Base-by-base conservation (phyloP, 2,329 filamentous ascomycete genomes). In the Raffaelea albimanens region DNA sequence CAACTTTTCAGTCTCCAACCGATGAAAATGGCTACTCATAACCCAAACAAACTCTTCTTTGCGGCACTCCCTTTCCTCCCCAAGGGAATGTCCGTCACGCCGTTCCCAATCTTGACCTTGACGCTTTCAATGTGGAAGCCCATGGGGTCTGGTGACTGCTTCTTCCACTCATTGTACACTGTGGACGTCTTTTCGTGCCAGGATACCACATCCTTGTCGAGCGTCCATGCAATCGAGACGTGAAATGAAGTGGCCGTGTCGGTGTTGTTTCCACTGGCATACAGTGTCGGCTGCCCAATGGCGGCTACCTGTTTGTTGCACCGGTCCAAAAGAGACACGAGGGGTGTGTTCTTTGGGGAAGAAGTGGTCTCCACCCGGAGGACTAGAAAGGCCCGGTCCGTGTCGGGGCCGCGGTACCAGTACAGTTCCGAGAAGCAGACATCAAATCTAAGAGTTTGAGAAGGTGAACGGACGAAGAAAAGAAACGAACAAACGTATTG, bases 161-260 rank as follows among this genome's bases (percentile, higher is more conserved):
- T 54, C 10, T 50, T 46, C 5, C 52, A 46, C 5, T 40, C 44
- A 4, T 43, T 51, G 40, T 64, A 67, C 4, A 63, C 52, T 3
- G 53, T 50, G 3, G 61, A 56, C 0, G 70, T 74, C 22, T 57
- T 58, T 44, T 61, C 52, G 16, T 59, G 57, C 14, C 75, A 58
- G 31, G 73, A 69, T 3, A 66, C 50, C 5, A 63, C 68, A 0
- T 79, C 81, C 39, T 68, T 61, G 10, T 70, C 63, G 52, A 91
- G 72, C 1, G 78, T 84, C 93, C 91, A 97, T 0, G 84, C 93
- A 48, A 98, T 79, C 41, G 89, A 95, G 50, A 97, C 69, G 64
- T 98, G 93, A 59, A 96, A 96, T n/a, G 20, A 36, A 19, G 14
- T 25, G 20, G 13, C 21, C 16, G 3, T 16, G 34, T 31, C 7